Conservation (phyloP, 2,329 filamentous ascomycete genomes). For the Aspergillus aculeatinus region DNA sequence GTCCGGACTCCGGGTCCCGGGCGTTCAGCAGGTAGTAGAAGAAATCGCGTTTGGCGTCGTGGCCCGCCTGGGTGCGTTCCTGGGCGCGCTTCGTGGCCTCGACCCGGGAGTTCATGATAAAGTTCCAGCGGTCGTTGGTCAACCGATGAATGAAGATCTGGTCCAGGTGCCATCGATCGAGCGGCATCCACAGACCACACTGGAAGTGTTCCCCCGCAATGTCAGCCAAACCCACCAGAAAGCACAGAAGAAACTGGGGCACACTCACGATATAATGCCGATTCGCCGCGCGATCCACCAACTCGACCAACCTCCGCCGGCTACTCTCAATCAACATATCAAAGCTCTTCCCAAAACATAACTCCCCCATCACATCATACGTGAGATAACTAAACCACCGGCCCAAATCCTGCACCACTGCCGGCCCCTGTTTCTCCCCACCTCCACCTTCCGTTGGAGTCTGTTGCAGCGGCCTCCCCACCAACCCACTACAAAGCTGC, state of each 20-base stretch:
- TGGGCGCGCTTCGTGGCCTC: constrained; percentile 67
- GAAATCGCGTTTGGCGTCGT: constrained; percentile 69
- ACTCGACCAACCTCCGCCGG: constrained; percentile 63
- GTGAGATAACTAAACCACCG: constrained; percentile 47
- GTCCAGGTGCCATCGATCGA: constrained; percentile 66
- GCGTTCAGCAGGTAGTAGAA: constrained; percentile 74
- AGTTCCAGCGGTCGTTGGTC: constrained; percentile 64
- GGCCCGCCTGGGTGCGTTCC: constrained; percentile 55
- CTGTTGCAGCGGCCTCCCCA: constrained; percentile 14
- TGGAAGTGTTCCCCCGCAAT: constrained; percentile 29
- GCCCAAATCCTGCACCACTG: constrained; percentile 35
- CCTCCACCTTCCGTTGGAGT: background rate
- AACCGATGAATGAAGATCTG: constrained; percentile 67
- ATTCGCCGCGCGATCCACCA: constrained; percentile 67
- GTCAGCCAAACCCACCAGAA: no score
- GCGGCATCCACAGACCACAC: constrained; percentile 70
- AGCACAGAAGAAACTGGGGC: background rate
- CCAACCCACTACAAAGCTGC: constrained; percentile 56
- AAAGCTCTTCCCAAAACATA: constrained; percentile 54
- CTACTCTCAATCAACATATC: constrained; percentile 47
- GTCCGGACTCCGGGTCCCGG: constrained; percentile 68
- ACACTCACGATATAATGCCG: constrained; percentile 65
- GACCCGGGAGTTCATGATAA: constrained; percentile 68
- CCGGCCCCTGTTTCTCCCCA: constrained; percentile 10
- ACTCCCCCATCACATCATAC: constrained; percentile 53